phyloP scores from a whole-genome alignment of 345 rosid species.

The Acer negundo region DNA sequence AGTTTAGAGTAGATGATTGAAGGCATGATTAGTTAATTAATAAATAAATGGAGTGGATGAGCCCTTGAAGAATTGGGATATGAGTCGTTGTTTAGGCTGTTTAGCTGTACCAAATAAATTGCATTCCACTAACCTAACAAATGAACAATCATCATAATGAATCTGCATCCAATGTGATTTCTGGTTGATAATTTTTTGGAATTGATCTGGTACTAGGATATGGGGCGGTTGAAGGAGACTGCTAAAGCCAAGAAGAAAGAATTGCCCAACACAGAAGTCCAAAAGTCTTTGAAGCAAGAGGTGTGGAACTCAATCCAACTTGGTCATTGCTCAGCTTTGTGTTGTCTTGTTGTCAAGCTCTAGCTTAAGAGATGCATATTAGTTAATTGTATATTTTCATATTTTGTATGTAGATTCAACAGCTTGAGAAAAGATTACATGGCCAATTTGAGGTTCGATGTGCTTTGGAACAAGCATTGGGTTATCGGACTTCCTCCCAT shows the following conservation, averaged over 20 bases:
- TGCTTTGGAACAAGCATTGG: slow-evolving; percentile 82
- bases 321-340: not conserved
- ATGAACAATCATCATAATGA: not conserved
- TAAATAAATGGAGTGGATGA: slow-evolving; percentile 17
- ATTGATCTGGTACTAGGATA: slow-evolving; percentile 52
- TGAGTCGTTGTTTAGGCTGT: slow-evolving; percentile 10
- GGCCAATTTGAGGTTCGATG: slow-evolving; percentile 75
- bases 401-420: slow-evolving; percentile 61
- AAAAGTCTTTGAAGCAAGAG: slow-evolving; percentile 80
- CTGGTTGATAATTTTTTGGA: slow-evolving; percentile 23
- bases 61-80: slow-evolving; percentile 9
- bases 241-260: slow-evolving; percentile 47
- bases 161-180: slow-evolving; percentile 7
- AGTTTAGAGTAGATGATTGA: slow-evolving; percentile 5
- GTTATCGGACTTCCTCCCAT: slow-evolving; percentile 51
- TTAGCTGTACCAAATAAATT: slow-evolving; percentile 9
- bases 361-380: not conserved
- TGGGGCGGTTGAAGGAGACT: slow-evolving; percentile 45
- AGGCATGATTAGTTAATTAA: not conserved
- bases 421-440: slow-evolving; percentile 79
- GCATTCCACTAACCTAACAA: not conserved
- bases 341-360: not conserved
- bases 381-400: not conserved
- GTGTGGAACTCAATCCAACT: slow-evolving; percentile 35
- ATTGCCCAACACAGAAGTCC: slow-evolving; percentile 46